Percentiles rank a stretch among this genome's conserved stretches.
phyloP scores from a whole-genome alignment of 2,329 filamentous ascomycete genomes.

The Cordyceps cicadae region DNA sequence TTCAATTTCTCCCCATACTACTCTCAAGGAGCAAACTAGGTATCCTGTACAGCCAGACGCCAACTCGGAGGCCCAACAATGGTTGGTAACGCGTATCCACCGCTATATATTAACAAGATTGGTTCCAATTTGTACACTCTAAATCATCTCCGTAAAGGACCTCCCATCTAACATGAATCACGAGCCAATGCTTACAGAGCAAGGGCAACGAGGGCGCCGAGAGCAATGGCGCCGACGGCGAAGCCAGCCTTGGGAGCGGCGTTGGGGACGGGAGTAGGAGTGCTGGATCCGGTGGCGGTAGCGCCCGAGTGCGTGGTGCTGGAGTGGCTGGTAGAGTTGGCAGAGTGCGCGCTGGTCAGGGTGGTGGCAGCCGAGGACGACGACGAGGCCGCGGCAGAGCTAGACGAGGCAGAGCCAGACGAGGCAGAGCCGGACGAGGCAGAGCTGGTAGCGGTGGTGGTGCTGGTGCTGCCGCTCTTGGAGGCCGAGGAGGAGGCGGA shows the following conservation, averaged over 20 bases:
- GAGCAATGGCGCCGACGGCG: conserved; percentile 18
- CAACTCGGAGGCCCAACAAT: background rate
- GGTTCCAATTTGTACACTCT: conserved; percentile 12
- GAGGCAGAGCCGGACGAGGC: background rate
- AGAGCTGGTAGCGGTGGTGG: conserved; percentile 10
- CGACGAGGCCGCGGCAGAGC: conserved; percentile 8
- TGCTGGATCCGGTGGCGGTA: conserved; percentile 5
- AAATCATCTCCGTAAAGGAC: background rate
- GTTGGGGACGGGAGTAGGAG: conserved; percentile 17
- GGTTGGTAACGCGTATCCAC: background rate
- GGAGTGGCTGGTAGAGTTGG: conserved; percentile 17
- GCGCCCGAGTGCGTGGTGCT: conserved; percentile 14
- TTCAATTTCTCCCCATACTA: background rate
- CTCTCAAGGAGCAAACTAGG: conserved; percentile 1
- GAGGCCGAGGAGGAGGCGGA: conserved; percentile 20
- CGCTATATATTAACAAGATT: conserved; percentile 10
- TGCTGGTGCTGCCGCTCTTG: conserved; percentile 18
- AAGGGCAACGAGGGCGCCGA: conserved; percentile 21
- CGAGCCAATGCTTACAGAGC: conserved; percentile 19
- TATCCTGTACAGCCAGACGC: conserved; percentile 7
- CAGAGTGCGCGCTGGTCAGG: conserved; percentile 17
- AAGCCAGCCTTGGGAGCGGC: conserved; percentile 20
- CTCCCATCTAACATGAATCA: background rate
- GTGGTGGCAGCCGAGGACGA: conserved; percentile 11
- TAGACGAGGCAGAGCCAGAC: background rate